Base-by-base conservation (phyloP, 75 land plant genomes). In the Azolla pinnata region DNA sequence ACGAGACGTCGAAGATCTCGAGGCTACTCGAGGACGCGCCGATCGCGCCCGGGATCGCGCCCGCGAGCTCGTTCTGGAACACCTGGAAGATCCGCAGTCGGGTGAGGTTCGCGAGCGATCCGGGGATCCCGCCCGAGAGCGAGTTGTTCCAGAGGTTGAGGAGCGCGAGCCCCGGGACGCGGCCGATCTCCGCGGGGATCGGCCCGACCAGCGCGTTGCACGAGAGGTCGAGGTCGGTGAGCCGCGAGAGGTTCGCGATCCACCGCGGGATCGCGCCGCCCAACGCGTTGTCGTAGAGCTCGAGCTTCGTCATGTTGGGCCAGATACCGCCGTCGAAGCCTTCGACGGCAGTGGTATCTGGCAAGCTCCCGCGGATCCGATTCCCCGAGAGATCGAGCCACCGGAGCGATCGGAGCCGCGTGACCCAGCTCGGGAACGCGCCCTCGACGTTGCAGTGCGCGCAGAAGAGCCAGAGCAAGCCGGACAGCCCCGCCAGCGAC, bases 91-190 rank as follows among this genome's bases (percentile, higher is more conserved):
- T 59, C 7, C 27, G 55, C 31, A 88, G 63, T 24, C 44, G 24
- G 35, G 29, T 58, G 62, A 88, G 79, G 1, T 82, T 70, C 1
- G 85, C 95, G 25, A 88, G 59, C 60, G 80, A 86, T 38, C 34
- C 33, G 1, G 97, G 88, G 9, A 90, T 61, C 40, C 48, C 62
- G 8, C 91, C 97, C 29, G 79, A 54, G 52, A 90, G 65, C 5
- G 44, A 0, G 44, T 90, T 90, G 33, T 62, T 51, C 45, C 73
- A 84, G 14, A 84, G 56, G 48, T 87, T 81, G 8, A 91, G 48
- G 29, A 74, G 66, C 0, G 52, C 53, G 45, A 87, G 57, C 1
- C 72, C 76, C 14, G 34, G 73, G 61, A 84, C 67, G 23, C 44
- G 44, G n/a, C 77, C 78, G 29, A 88, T 24, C 59, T 70, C 85